These are phyloP conservation scores for Pseudogymnoascus sp. DNA, from an alignment of 2,329 filamentous ascomycete genomes.

Conservation along the genomic window DNA sequence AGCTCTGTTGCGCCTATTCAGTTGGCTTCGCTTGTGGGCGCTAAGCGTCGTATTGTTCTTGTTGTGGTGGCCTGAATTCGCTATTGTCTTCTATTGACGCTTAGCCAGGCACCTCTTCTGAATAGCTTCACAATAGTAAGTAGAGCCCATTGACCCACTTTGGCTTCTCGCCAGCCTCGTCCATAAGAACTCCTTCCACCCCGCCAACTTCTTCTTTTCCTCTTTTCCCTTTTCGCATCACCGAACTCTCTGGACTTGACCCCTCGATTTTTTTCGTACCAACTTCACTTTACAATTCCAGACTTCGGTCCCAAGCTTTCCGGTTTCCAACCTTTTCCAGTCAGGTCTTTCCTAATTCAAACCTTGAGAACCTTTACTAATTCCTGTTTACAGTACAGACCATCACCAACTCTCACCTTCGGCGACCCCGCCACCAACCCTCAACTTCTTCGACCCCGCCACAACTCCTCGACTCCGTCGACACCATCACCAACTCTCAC, in stretches of 20 bases:
- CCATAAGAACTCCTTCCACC: background rate
- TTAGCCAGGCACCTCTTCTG: background rate
- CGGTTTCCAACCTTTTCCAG: background rate
- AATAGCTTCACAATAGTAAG: conserved; percentile 16
- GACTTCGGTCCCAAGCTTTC: conserved; percentile 1
- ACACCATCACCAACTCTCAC: background rate
- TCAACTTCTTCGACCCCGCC: background rate
- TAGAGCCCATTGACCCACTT: background rate
- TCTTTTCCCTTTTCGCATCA: background rate
- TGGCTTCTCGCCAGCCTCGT: background rate
- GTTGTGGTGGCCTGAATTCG: conserved; percentile 1
- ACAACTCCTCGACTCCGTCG: background rate
- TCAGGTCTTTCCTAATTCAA: background rate
- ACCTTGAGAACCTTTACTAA: background rate
- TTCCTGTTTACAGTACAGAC: background rate
- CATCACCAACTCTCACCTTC: background rate
- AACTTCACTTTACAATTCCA: conserved; percentile 1
- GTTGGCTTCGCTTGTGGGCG: background rate
- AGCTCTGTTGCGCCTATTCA: background rate
- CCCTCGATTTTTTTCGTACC: conserved; percentile 1
- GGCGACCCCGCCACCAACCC: background rate
- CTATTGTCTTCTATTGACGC: conserved; percentile 10
- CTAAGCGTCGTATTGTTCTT: background rate
- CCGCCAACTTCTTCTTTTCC: background rate
- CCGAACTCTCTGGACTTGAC: background rate